These are phyloP conservation scores for Lachancea mirantina DNA, from an alignment of 805 yeast species.

Conservation along the genomic window DNA sequence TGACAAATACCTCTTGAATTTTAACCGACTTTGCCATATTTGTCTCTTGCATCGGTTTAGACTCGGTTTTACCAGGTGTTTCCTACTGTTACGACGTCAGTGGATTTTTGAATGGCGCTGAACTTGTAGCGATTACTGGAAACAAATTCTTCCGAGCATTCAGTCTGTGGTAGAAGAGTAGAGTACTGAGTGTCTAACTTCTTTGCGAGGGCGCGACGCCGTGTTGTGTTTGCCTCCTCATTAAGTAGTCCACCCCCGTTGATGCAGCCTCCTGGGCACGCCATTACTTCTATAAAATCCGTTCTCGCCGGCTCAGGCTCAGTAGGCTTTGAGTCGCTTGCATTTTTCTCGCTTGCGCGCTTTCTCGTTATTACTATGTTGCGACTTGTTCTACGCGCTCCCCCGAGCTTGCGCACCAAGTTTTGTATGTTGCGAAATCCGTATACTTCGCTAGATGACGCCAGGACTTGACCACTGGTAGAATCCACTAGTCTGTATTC, in stretches of 20 bases:
- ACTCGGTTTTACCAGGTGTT: constrained; percentile 24
- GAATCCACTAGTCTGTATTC: constrained; percentile 53
- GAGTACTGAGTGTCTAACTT: constrained; percentile 9
- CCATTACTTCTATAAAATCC: constrained; percentile 92
- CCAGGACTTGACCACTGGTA: constrained; percentile 35
- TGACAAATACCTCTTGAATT: too few relatives aligned
- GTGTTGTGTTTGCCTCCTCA: constrained; percentile 29
- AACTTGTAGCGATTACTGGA: constrained; percentile 15
- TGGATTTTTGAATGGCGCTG: constrained; percentile 14
- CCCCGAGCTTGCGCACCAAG: constrained; percentile 71
- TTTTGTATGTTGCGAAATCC: constrained; percentile 95
- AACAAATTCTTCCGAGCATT: constrained; percentile 2
- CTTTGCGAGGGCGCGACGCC: constrained; percentile 14
- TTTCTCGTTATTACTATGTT: constrained; percentile 26
- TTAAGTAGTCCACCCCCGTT: constrained; percentile 93
- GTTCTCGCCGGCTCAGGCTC: constrained; percentile 57
- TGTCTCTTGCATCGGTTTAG: too few relatives aligned
- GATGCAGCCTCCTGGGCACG: constrained; percentile 96
- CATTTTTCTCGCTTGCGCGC: constrained; percentile 17
- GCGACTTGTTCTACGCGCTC: constrained; percentile 14
- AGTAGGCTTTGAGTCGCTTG: constrained; percentile 8
- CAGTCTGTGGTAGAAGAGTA: constrained; percentile 1
- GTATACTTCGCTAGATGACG: constrained; percentile 62
- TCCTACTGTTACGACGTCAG: constrained; percentile 19
- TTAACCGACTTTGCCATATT: too few relatives aligned